phyloP scores from a whole-genome alignment of 345 rosid species.

The Salix brachista region DNA sequence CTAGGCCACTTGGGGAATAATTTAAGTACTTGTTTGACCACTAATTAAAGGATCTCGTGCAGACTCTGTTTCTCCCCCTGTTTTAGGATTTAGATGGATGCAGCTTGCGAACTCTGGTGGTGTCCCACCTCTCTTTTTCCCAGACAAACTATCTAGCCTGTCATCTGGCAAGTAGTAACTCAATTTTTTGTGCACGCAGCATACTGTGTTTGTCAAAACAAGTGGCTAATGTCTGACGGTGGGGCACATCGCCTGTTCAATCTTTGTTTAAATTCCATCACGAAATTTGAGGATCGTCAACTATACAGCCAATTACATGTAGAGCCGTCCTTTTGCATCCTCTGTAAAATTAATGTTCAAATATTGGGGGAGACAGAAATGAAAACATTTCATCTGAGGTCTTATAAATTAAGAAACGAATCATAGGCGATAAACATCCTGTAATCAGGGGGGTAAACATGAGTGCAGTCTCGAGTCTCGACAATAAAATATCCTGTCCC shows the following conservation, averaged over 20 bases:
- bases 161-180: not conserved
- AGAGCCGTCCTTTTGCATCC: too few relatives aligned
- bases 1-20: not conserved
- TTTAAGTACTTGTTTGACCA: not conserved
- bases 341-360: too few relatives aligned
- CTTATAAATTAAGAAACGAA: not conserved
- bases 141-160: too few relatives aligned
- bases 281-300: not conserved
- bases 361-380: too few relatives aligned
- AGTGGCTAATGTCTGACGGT: not conserved
- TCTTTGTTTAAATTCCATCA: not conserved
- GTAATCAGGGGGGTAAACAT: not conserved
- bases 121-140: not conserved
- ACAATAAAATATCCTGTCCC: not conserved
- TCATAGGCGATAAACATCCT: not conserved
- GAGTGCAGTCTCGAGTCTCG: not conserved
- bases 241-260: not conserved
- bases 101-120: too few relatives aligned
- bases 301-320: not conserved
- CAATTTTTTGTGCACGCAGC: not conserved
- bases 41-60: too few relatives aligned
- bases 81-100: too few relatives aligned
- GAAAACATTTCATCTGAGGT: too few relatives aligned
- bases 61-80: too few relatives aligned
- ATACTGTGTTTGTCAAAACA: not conserved